Evolutionary conservation across 75 land plant species (phyloP).

Genomic region (Isoetes taiwanensis): DNA sequence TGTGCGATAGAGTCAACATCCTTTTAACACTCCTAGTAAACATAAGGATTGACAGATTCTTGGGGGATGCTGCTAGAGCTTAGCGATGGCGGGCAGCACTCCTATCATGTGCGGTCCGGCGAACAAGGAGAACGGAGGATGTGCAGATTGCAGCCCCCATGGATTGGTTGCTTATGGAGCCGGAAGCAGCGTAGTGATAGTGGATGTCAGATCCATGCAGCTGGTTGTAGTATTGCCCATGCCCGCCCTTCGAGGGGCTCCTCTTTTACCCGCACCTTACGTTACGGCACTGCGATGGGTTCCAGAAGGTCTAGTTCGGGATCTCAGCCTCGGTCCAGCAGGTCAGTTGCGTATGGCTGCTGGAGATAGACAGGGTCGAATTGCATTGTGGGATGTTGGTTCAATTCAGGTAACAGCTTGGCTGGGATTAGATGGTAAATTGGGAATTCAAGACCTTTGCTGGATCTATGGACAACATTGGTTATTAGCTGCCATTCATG

Average conservation of each 20-base stretch:
- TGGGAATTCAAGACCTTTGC: slow-evolving; percentile 80
- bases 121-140: slow-evolving; percentile 64
- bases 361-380: slow-evolving; percentile 91
- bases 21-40: no score
- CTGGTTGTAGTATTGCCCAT: slow-evolving; percentile 63
- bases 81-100: no score
- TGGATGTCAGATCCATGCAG: slow-evolving; percentile 77
- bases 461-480: slow-evolving; percentile 46
- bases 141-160: slow-evolving; percentile 47
- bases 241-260: slow-evolving; percentile 35
- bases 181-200: slow-evolving; percentile 59
- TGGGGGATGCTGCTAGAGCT: no score
- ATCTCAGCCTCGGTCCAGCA: slow-evolving; percentile 34
- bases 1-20: no score
- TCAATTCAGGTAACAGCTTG: slow-evolving; percentile 22
- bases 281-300: slow-evolving; percentile 78
- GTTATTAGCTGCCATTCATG: slow-evolving; percentile 51
- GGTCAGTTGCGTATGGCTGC: slow-evolving; percentile 67
- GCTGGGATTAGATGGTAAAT: slow-evolving; percentile 22
- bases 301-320: slow-evolving; percentile 50
- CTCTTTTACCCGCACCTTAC: slow-evolving; percentile 56
- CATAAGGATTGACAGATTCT: no score
- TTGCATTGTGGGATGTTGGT: slow-evolving; percentile 62
- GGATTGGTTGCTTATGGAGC: slow-evolving; percentile 79
- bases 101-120: no score